These are phyloP conservation scores for Coemansia guatemalensis DNA, from an alignment of 192 early-diverging fungal genomes.

Conservation along the genomic window DNA sequence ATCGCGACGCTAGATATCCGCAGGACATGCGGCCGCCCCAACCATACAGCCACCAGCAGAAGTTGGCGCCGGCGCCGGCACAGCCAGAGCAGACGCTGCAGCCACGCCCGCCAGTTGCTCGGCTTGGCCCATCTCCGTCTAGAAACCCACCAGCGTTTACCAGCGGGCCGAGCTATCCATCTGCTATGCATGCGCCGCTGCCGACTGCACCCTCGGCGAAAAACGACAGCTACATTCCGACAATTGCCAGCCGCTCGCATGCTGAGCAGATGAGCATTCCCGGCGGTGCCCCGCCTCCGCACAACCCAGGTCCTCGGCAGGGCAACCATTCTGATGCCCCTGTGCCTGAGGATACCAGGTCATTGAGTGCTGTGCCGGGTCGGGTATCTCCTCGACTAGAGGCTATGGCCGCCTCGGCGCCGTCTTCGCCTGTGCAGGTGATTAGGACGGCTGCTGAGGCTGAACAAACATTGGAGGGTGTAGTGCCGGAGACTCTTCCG, in stretches of 20 bases:
- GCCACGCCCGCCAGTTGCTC: neutral
- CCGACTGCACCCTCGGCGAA: neutral
- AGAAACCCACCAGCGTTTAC: neutral
- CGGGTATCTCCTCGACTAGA: conserved; percentile 1
- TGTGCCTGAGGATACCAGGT: neutral
- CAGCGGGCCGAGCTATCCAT: neutral
- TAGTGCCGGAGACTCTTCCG: conserved; percentile 34
- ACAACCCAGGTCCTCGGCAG: neutral
- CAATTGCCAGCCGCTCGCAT: neutral
- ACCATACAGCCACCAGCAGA: neutral
- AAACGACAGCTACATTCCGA: neutral
- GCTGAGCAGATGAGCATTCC: neutral
- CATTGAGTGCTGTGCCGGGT: neutral
- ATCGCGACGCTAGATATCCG: conserved; percentile 3
- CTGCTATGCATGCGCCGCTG: neutral
- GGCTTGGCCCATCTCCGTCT: neutral
- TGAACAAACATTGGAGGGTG: conserved; percentile 10
- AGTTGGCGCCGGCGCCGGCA: neutral
- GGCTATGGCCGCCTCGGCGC: neutral
- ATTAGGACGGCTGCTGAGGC: neutral
- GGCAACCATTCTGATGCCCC: neutral
- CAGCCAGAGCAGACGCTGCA: neutral
- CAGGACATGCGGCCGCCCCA: conserved; percentile 4
- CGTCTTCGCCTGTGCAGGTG: conserved; percentile 6
- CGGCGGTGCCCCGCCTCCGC: too few relatives aligned